phyloP scores from a whole-genome alignment of 371 early-diverging fungal species.

The Chytridium lagenaria region DNA sequence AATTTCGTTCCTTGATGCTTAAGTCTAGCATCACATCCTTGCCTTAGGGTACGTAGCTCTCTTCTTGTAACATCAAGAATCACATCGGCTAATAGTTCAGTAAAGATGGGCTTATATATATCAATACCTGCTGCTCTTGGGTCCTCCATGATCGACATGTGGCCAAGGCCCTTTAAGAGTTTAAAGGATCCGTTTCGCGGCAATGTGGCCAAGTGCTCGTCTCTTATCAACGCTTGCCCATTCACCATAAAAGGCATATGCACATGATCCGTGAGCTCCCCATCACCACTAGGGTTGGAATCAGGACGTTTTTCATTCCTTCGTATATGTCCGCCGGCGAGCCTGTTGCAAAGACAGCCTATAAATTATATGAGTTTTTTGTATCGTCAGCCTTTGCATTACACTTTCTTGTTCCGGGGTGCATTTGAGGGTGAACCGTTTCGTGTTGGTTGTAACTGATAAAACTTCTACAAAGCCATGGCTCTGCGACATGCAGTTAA shows the following conservation, averaged over 20 bases:
- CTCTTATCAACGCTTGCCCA: not conserved
- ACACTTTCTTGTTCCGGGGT: constrained; percentile 26
- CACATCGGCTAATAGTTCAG: too few relatives aligned
- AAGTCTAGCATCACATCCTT: too few relatives aligned
- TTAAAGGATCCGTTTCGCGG: not conserved
- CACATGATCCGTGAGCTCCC: constrained; percentile 12
- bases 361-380: not conserved
- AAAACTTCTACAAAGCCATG: not conserved
- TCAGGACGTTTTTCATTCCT: constrained; percentile 2
- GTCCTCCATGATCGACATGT: constrained; percentile 77
- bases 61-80: too few relatives aligned
- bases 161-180: not conserved
- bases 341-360: constrained; percentile 28
- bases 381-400: not conserved
- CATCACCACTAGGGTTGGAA: constrained; percentile 19
- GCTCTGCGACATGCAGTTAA: not conserved
- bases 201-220: not conserved
- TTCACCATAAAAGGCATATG: not conserved
- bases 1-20: too few relatives aligned
- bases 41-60: too few relatives aligned
- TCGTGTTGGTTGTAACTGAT: not conserved
- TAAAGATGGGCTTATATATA: too few relatives aligned
- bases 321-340: constrained; percentile 10
- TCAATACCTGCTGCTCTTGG: constrained; percentile 80
- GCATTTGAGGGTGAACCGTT: constrained; percentile 23